phyloP scores from a whole-genome alignment of 1,284 basidiomycete species.

The Golubevia sp. region DNA sequence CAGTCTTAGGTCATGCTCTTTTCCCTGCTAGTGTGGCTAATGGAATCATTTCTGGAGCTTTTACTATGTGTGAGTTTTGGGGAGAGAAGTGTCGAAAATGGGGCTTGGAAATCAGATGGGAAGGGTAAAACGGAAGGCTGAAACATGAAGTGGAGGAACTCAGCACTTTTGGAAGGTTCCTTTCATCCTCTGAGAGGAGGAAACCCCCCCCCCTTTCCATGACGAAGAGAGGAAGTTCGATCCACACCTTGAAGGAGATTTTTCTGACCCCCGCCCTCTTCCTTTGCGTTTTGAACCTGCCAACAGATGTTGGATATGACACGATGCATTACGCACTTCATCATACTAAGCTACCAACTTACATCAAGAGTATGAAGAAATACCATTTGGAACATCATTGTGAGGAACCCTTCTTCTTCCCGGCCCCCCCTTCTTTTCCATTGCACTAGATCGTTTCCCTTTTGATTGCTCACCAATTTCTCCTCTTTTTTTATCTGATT shows the following conservation, averaged over 20 bases:
- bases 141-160: too few relatives aligned
- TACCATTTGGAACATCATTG: conserved; percentile 99
- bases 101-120: not conserved
- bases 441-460: too few relatives aligned
- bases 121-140: not conserved
- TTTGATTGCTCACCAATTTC: not conserved
- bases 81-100: not conserved
- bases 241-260: not conserved
- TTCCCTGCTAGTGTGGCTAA: conserved; percentile 88
- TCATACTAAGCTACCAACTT: conserved; percentile 71
- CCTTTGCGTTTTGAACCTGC: not conserved
- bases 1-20: conserved; percentile 77
- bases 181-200: too few relatives aligned
- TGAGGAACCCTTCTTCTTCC: conserved; percentile 65
- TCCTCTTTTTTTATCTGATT: conserved; percentile 1
- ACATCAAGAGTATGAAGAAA: conserved; percentile 89
- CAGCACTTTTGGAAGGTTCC: too few relatives aligned
- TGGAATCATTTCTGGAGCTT: conserved; percentile 88
- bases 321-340: conserved; percentile 77
- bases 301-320: conserved; percentile 79
- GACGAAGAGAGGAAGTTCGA: not conserved
- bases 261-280: not conserved
- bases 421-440: too few relatives aligned
- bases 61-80: conserved; percentile 84
- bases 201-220: too few relatives aligned